Conservation (phyloP, 148 eudicot species). For the Fagopyrum homotropicum region DNA sequence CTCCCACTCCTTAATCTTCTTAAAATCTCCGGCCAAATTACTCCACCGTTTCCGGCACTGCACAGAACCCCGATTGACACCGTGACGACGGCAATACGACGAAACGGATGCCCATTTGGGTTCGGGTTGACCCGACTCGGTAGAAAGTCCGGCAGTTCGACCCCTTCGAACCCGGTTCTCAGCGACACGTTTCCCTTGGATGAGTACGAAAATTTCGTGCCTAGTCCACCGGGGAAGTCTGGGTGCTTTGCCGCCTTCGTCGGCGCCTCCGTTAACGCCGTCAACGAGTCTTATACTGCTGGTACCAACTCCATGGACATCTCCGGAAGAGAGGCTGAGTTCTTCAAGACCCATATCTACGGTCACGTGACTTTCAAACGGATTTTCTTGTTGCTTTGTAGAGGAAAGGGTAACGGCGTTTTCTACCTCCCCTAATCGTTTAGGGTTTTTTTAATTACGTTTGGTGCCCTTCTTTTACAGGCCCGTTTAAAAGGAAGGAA, state of each 20-base stretch:
- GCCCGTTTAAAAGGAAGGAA: too few species aligned
- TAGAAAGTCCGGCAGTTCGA: slow-evolving; percentile 21
- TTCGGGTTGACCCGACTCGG: slow-evolving; percentile 38
- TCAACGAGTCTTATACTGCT: too few species aligned
- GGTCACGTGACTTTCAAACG: too few species aligned
- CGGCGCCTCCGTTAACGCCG: slow-evolving; percentile 10
- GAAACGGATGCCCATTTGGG: slow-evolving; percentile 90
- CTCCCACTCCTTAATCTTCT: slow-evolving; percentile 95
- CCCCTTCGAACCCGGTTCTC: slow-evolving; percentile 71
- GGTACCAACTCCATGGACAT: too few species aligned
- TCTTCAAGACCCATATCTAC: too few species aligned
- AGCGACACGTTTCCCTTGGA: slow-evolving; percentile 76
- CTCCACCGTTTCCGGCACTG: slow-evolving; percentile 98
- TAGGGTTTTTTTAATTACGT: too few species aligned
- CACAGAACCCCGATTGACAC: slow-evolving; percentile 83
- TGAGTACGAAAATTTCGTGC: slow-evolving; percentile 76
- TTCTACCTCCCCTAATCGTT: too few species aligned
- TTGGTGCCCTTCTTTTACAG: too few species aligned
- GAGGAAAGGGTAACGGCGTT: too few species aligned
- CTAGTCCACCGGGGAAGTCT: slow-evolving; percentile 83
- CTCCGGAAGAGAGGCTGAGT: too few species aligned
- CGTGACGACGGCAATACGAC: slow-evolving; percentile 69
- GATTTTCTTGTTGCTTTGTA: too few species aligned
- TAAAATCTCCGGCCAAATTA: slow-evolving; percentile 77
- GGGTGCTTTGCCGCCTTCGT: slow-evolving; percentile 34